Percentiles rank a stretch among this genome's conserved stretches.
Conservation (phyloP, 2,329 filamentous ascomycete species). For the Phyllosticta citriasiana region DNA sequence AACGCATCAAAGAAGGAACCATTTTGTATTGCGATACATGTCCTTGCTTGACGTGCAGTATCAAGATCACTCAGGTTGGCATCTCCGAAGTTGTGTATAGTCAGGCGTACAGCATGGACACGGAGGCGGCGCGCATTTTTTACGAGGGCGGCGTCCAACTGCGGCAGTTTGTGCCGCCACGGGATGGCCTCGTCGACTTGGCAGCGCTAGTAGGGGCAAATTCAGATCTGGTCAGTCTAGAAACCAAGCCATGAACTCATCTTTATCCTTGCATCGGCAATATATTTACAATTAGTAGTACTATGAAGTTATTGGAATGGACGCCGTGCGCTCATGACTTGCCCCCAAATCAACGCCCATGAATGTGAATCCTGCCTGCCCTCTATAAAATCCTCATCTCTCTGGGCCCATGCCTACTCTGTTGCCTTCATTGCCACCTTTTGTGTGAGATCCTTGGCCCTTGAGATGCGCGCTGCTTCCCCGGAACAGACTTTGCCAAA, state of each 20-base stretch:
- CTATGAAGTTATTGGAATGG: background rate
- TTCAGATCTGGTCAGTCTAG: background rate
- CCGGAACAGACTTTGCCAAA: constrained; percentile 96
- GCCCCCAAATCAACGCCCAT: background rate
- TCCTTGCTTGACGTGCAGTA: constrained; percentile 92
- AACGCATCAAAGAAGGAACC: constrained; percentile 72
- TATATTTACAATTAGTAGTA: background rate
- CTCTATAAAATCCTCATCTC: background rate
- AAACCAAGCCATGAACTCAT: background rate
- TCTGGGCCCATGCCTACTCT: constrained; percentile 29
- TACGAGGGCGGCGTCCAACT: constrained; percentile 72
- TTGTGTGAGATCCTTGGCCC: constrained; percentile 22
- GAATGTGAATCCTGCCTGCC: background rate
- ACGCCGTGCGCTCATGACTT: background rate
- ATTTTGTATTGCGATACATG: constrained; percentile 94
- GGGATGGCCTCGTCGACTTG: constrained; percentile 2
- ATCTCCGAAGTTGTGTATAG: constrained; percentile 94
- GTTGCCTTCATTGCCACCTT: constrained; percentile 11
- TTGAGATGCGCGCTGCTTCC: constrained; percentile 80
- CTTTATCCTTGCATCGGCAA: background rate
- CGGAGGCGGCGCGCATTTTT: constrained; percentile 67
- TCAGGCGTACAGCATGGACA: constrained; percentile 91
- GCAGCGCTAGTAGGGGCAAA: background rate
- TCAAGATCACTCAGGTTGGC: constrained; percentile 96
- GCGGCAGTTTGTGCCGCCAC: constrained; percentile 58